These are phyloP conservation scores for Nannochloropsis oceanica DNA, from an alignment of 108 stramenopile genomes.

Conservation along the genomic window DNA sequence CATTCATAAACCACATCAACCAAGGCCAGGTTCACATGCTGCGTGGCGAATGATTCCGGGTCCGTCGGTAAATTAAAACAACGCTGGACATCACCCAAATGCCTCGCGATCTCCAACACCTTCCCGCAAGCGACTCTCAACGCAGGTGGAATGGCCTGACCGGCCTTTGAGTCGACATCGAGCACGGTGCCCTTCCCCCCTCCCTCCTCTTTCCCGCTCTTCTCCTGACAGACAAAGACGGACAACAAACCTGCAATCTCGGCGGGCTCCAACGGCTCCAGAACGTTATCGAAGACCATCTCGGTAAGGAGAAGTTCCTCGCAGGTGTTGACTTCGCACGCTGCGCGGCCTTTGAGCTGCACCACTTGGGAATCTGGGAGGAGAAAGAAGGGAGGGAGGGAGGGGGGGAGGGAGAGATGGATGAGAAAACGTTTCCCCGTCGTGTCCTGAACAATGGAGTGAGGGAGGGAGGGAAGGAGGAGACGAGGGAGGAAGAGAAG, in stretches of 20 bases:
- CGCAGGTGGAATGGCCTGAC: conserved; percentile 49
- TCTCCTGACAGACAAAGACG: conserved; percentile 72
- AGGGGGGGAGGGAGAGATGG: background rate
- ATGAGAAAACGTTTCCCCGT: background rate
- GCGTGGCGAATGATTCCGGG: background rate
- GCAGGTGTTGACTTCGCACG: conserved; percentile 83
- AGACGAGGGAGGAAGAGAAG: background rate
- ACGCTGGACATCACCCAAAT: conserved; percentile 42
- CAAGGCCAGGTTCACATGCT: background rate
- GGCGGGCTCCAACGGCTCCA: conserved; percentile 77
- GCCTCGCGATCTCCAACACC: conserved; percentile 56
- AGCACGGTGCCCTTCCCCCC: background rate
- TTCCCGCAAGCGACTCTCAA: conserved; percentile 49
- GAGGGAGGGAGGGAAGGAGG: background rate
- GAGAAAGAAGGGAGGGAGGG: background rate
- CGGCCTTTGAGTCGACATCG: conserved; percentile 4
- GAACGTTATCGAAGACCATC: conserved; percentile 83
- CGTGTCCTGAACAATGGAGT: background rate
- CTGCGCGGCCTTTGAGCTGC: conserved; percentile 79
- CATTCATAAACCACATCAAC: conserved; percentile 90
- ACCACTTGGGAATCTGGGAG: conserved; percentile 33
- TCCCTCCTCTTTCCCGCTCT: background rate
- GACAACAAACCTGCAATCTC: conserved; percentile 79
- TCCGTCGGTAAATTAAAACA: background rate
- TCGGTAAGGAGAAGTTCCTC: conserved; percentile 88